Percentiles rank a stretch among this genome's conserved stretches.
Evolutionary conservation across 2,329 filamentous ascomycete genomes (phyloP).

Genomic region (Myriosclerotinia duriaeana): DNA sequence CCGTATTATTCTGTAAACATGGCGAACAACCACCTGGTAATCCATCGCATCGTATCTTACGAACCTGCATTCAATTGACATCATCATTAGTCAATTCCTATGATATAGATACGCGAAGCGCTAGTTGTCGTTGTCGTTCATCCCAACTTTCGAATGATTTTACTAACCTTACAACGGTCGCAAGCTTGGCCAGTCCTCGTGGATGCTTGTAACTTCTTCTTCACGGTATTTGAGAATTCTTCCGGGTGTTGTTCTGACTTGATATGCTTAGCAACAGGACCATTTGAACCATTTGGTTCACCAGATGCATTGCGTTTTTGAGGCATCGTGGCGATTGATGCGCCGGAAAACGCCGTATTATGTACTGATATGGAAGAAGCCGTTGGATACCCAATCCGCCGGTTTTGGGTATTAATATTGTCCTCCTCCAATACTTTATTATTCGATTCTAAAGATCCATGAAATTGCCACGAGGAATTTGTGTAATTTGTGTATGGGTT

Average conservation of each 20-base stretch:
- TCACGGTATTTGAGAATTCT: conserved; percentile 45
- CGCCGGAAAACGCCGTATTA: conserved; percentile 23
- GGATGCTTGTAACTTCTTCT: conserved; percentile 54
- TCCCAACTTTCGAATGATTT: not conserved
- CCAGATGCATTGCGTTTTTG: conserved; percentile 31
- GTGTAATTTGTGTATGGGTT: not conserved
- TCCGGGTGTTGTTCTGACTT: conserved; percentile 39
- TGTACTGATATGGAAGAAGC: conserved; percentile 33
- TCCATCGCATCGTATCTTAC: conserved; percentile 86
- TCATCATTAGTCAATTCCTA: not conserved
- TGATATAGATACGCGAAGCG: not conserved
- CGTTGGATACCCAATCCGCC: conserved; percentile 28
- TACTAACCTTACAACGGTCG: conserved; percentile 77
- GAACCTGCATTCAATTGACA: conserved; percentile 51
- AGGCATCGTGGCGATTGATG: conserved; percentile 32
- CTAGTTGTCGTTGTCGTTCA: not conserved
- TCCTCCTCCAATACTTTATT: conserved; percentile 3
- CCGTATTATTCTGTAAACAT: conserved; percentile 71
- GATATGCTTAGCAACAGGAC: conserved; percentile 31
- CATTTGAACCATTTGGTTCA: conserved; percentile 29
- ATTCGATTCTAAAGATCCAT: not conserved
- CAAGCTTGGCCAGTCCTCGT: conserved; percentile 78
- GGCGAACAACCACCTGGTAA: conserved; percentile 78
- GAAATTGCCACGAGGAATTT: not conserved
- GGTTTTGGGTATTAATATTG: conserved; percentile 19